These are phyloP conservation scores for Leccinum griseonigrum DNA, from an alignment of 1,284 basidiomycete species.

Conservation along the genomic window DNA sequence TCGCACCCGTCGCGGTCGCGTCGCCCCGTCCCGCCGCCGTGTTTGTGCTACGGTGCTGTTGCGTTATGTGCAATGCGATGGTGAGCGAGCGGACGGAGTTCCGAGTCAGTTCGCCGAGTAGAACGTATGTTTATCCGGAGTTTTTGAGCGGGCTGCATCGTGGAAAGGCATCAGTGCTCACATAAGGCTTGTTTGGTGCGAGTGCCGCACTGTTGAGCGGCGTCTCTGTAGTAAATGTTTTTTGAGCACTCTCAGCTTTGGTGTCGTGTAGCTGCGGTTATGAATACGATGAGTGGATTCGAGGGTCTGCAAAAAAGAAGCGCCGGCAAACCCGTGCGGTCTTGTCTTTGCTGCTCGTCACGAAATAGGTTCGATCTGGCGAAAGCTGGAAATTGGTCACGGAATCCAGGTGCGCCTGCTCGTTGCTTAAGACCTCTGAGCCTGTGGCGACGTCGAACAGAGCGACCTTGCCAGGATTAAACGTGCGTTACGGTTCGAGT, in stretches of 20 bases:
- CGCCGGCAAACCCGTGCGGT: conserved; percentile 74
- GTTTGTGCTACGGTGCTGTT: too few species aligned
- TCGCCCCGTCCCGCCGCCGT: too few species aligned
- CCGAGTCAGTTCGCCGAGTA: conserved; percentile 74
- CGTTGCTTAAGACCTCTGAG: conserved; percentile 78
- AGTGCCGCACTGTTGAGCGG: conserved; percentile 94
- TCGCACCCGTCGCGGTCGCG: too few species aligned
- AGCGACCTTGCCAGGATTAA: conserved; percentile 90
- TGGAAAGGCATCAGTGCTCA: conserved; percentile 33
- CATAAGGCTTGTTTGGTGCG: conserved; percentile 83
- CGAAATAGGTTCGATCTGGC: conserved; percentile 90
- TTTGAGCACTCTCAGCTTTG: conserved; percentile 84
- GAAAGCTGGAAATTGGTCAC: conserved; percentile 95
- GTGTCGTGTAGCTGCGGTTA: conserved; percentile 80
- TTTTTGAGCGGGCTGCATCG: neutral
- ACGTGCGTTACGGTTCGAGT: conserved; percentile 72
- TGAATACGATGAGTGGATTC: conserved; percentile 2
- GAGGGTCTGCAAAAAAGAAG: neutral
- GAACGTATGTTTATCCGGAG: conserved; percentile 49
- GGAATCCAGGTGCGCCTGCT: conserved; percentile 79
- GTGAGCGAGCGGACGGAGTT: too few species aligned
- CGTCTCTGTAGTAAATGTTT: conserved; percentile 92
- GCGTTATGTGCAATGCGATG: too few species aligned
- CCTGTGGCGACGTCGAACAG: conserved; percentile 88
- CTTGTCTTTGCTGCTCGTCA: conserved; percentile 98